Evolutionary conservation across 2,329 filamentous ascomycete species (phyloP), one percentile per base, ranked within the genome.

Genomic region (Ophiocordyceps australis): DNA sequence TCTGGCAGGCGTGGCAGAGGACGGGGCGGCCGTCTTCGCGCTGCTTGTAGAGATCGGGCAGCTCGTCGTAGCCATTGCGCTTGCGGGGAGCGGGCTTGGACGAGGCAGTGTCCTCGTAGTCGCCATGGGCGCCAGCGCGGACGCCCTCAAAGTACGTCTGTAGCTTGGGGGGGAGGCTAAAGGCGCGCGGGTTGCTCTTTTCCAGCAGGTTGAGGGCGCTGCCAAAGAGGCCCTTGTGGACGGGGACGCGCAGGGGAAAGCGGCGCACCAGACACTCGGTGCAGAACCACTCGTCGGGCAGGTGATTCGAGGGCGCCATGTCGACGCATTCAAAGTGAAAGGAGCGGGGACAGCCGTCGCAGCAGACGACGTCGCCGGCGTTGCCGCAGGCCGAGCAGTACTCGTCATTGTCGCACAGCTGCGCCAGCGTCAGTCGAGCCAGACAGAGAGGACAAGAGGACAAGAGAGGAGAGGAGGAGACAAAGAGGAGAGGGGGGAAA

Each of bases 281-380:
- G 54, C 86, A 95, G 48, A 66, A 89, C 80, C 83, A 95, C 39
- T 82, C 76, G 30, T 79, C 71, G 9, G 74, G 73, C 30, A 75
- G 58, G 28, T 62, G 59, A 25, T 68, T 63, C 28, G 72, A 62
- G 37, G 82, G 58, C 20, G 81, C 76, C 33, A 86, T 83, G 48
- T 91, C 77, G 37, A 89, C 70, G 47, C 89, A 95, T 31, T 69
- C 64, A 46, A 89, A 82, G 51, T 95, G 89, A 52, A 91, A 94
- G 5, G 85, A 81, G 37, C 81, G 72, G 32, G 75, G 69, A 54
- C 89, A 98, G 34, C 78, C 80, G 54, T 95, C 89, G 50, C 89
- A 98, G 54, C 85, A 94, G 36, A 95, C 65, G 34, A 98, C 66
- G 38, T 82, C 72, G 30, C 86, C 86, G 37, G 71, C 77, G 35